phyloP scores from a whole-genome alignment of 805 yeast genomes.

The Candida silvatica region DNA sequence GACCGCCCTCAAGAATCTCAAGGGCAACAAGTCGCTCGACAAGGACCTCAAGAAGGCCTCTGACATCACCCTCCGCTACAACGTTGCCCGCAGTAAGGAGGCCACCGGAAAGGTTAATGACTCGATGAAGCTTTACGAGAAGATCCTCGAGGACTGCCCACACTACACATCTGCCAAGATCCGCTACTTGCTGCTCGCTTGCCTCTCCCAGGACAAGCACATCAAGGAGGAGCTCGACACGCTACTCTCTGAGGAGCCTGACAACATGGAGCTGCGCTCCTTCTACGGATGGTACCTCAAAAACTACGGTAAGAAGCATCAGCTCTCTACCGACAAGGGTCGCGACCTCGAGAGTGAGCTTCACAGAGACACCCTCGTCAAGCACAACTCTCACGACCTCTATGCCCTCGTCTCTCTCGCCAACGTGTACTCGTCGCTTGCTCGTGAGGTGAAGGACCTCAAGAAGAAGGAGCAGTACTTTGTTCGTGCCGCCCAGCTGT shows the following conservation, averaged over 20 bases:
- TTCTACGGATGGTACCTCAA: constrained; percentile 86
- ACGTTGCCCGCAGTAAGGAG: constrained; percentile 63
- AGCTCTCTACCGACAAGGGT: constrained; percentile 34
- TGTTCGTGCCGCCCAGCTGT: constrained; percentile 85
- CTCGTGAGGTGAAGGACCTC: constrained; percentile 61
- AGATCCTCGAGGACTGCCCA: constrained; percentile 54
- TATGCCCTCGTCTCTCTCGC: constrained; percentile 89
- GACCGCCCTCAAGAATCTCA: constrained; percentile 30
- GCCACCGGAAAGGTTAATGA: constrained; percentile 19
- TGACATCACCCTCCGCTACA: constrained; percentile 48
- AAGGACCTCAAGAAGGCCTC: constrained; percentile 18
- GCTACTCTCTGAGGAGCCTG: constrained; percentile 44
- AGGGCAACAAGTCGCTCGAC: constrained; percentile 8
- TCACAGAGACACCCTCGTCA: constrained; percentile 77
- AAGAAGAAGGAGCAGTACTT: constrained; percentile 64
- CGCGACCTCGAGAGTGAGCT: constrained; percentile 63
- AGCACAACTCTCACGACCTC: constrained; percentile 77
- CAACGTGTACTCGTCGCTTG: constrained; percentile 75
- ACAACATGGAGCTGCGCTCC: constrained; percentile 76
- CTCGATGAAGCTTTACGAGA: constrained; percentile 36
- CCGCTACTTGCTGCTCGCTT: constrained; percentile 56
- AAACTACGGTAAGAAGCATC: constrained; percentile 45
- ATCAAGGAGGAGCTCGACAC: constrained; percentile 45
- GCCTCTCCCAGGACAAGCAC: constrained; percentile 38
- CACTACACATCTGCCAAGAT: constrained; percentile 67